These are phyloP conservation scores for Inonotus obliquus DNA, from an alignment of 1,284 basidiomycete genomes.

Conservation along the genomic window DNA sequence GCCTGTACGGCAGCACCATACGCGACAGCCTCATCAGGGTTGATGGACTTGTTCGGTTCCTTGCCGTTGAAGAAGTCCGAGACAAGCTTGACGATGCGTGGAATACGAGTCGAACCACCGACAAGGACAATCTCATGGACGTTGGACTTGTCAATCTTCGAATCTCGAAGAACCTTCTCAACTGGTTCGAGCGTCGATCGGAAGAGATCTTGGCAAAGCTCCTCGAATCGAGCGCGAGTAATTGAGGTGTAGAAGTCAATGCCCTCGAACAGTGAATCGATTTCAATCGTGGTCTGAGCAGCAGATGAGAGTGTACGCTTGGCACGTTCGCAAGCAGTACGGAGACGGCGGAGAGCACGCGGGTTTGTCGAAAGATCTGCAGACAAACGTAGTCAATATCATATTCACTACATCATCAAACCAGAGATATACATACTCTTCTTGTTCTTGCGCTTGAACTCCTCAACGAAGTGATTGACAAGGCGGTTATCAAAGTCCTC, in stretches of 20 bases:
- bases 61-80: constrained; percentile 99
- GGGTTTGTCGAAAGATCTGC: constrained; percentile 86
- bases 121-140: constrained; percentile 98
- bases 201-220: constrained; percentile 97
- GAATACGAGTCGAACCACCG: constrained; percentile 98
- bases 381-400: constrained; percentile 22
- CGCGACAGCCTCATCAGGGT: constrained; percentile 99
- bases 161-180: constrained; percentile 97
- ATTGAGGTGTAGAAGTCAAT: constrained; percentile 98
- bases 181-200: constrained; percentile 95
- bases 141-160: constrained; percentile 94
- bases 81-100: constrained; percentile 95
- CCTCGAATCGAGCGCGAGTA: constrained; percentile 98
- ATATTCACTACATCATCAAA: not conserved
- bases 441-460: constrained; percentile 99
- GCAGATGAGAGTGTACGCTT: constrained; percentile 98
- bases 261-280: constrained; percentile 97
- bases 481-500: constrained; percentile 99
- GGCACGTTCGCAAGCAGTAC: constrained; percentile 97
- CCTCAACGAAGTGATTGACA: constrained; percentile 96
- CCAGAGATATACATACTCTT: constrained; percentile 61
- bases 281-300: constrained; percentile 95
- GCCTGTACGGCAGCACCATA: constrained; percentile 99
- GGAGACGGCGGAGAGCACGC: constrained; percentile 95
- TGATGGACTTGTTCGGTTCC: constrained; percentile 96